Percentiles rank a stretch among this genome's conserved stretches.
Conservation (phyloP, 1,139 yeast genomes). For the Candida frijolesensis region DNA sequence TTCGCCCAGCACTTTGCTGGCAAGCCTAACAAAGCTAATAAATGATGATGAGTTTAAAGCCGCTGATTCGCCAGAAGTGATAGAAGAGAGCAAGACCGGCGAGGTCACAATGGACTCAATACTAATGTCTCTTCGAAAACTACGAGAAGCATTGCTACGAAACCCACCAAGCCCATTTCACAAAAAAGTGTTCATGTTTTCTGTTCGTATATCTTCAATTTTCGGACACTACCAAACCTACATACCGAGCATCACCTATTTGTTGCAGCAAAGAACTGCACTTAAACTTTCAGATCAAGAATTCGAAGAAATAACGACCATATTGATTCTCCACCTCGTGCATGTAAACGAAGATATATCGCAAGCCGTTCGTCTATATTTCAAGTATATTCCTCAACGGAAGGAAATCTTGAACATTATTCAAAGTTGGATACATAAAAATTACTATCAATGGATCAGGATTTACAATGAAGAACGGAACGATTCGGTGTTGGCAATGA, state of each 20-base stretch:
- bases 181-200: constrained; percentile 50
- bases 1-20: constrained; percentile 20
- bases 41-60: constrained; percentile 11
- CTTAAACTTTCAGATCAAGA: constrained; percentile 25
- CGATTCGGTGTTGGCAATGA: constrained; percentile 32
- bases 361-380: constrained; percentile 35
- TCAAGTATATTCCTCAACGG: constrained; percentile 28
- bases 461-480: constrained; percentile 34
- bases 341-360: constrained; percentile 46
- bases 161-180: constrained; percentile 40
- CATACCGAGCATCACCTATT: constrained; percentile 51
- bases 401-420: constrained; percentile 28
- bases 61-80: constrained; percentile 4
- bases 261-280: constrained; percentile 25
- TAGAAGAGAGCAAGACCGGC: neutral
- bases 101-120: constrained; percentile 27
- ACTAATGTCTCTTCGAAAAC: constrained; percentile 39
- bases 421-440: constrained; percentile 37
- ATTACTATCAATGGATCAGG: constrained; percentile 46
- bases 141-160: constrained; percentile 57
- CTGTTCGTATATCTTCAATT: constrained; percentile 48
- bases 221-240: constrained; percentile 60
- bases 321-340: constrained; percentile 48
- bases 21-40: constrained; percentile 19
- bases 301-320: constrained; percentile 37